phyloP scores from a whole-genome alignment of 306 rosid species.

The Vigna nakashimae region DNA sequence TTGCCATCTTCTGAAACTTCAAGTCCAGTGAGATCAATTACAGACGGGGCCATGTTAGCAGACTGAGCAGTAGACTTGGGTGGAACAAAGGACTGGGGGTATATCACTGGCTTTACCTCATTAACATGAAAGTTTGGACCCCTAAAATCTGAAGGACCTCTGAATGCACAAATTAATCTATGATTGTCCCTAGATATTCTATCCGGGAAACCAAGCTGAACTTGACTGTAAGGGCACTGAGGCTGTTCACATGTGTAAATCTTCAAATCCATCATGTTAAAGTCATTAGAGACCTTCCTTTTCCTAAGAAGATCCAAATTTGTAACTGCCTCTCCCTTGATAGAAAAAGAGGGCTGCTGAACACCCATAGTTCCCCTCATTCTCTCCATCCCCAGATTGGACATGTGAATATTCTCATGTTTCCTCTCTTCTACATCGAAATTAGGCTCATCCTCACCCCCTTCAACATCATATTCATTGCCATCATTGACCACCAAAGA shows the following conservation, averaged over 20 bases:
- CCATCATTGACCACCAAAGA: conserved; percentile 59
- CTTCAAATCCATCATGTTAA: conserved; percentile 57
- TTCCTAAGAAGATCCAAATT: conserved; percentile 65
- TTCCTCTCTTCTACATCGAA: conserved; percentile 64
- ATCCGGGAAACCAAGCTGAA: conserved; percentile 58
- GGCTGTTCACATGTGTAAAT: conserved; percentile 59
- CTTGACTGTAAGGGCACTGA: conserved; percentile 62
- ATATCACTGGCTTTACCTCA: conserved; percentile 64
- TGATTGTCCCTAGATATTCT: conserved; percentile 68
- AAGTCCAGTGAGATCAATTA: conserved; percentile 59
- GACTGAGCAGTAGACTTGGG: conserved; percentile 52
- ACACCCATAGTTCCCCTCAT: conserved; percentile 46
- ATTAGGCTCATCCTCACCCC: conserved; percentile 61
- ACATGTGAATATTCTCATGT: conserved; percentile 50
- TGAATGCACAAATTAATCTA: conserved; percentile 59
- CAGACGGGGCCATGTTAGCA: conserved; percentile 47
- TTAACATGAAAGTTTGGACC: conserved; percentile 60
- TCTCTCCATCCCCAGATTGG: conserved; percentile 60
- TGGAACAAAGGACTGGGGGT: conserved; percentile 57
- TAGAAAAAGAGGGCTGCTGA: conserved; percentile 54
- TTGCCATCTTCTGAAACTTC: conserved; percentile 70
- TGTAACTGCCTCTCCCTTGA: conserved; percentile 55
- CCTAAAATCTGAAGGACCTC: conserved; percentile 51
- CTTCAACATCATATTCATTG: conserved; percentile 80
- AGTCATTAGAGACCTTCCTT: conserved; percentile 58